Evolutionary conservation across 208 protist genomes (phyloP), one percentile per base, ranked within the genome.

Genomic region (Novymonas esmeraldas): DNA sequence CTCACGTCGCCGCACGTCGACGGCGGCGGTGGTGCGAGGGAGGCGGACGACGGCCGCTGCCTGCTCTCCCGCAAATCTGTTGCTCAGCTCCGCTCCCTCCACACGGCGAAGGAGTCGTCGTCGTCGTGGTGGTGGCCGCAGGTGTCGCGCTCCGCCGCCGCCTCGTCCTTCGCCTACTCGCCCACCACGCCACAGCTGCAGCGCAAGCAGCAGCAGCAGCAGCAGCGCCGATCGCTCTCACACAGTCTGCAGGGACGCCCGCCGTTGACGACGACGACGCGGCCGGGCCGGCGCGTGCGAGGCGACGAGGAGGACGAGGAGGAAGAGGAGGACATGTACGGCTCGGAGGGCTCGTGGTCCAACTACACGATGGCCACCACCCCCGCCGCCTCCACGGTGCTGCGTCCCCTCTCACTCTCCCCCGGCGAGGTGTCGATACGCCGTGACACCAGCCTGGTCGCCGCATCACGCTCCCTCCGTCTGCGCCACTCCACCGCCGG

Each of bases 81-180:
- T 1, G 2, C 10, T 31, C 50, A 59, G 22, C 9, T 66, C 18
- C 67, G 33, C 20, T 73, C 59, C 5, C 42, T 73, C 18, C 69
- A 49, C 14, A 42, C 22, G 26, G 9, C 59, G 9, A 39, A 28
- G 7, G 24, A 22, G 16, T 61, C 36, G 20, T 28, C 20, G 7
- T 41, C 36, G 38, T 49, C 38, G 56, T 16, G 39, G 56, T 46
- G 33, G 56, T 59, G 33, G 0, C 54, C 56, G 13, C 56, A 46
- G 16, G 39, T 49, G 59, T 18, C 29, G 28, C 29, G 28, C 29
- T 20, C 29, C 22, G 10, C n/a, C 26, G 24, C 36, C 26, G 29
- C 45, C 16, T 39, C 31, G 18, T 64, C 31, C 7, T 6, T n/a
- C 29, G 14, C n/a, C n/a, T 28, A 26, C 42, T 24, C 14, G 1